Evolutionary conservation across 2,329 filamentous ascomycete genomes (phyloP), one percentile per base, ranked within the genome.

Genomic region (Cytospora mali): DNA sequence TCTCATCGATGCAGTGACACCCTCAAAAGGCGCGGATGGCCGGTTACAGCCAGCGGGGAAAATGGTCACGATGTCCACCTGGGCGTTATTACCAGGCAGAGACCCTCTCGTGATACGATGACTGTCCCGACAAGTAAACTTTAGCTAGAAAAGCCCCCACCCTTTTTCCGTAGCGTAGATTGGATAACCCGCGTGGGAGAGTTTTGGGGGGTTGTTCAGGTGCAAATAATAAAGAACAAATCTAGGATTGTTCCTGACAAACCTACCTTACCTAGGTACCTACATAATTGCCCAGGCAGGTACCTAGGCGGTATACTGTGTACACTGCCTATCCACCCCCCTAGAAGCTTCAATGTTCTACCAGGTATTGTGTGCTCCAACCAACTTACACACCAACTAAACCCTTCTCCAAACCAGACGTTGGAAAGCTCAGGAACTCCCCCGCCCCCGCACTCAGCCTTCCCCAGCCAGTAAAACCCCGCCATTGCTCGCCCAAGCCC

Each of bases 371-470:
- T n/a, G n/a, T n/a, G n/a, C n/a, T n/a, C n/a, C n/a, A n/a, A n/a
- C n/a, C n/a, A n/a, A n/a, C n/a, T n/a, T n/a, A n/a, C n/a, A n/a
- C n/a, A n/a, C n/a, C n/a, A n/a, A n/a, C n/a, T n/a, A n/a, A n/a
- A n/a, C n/a, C n/a, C n/a, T n/a, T n/a, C n/a, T n/a, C n/a, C n/a
- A n/a, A n/a, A n/a, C n/a, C n/a, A n/a, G n/a, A n/a, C n/a, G n/a
- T n/a, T n/a, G n/a, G n/a, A n/a, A n/a, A n/a, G n/a, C n/a, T n/a
- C n/a, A n/a, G n/a, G n/a, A n/a, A 65, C 70, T 61, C 66, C 66
- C 59, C 61, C 66, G 65, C 61, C 67, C 68, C 71, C 68, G 64
- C 64, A 65, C 68, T 66, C 63, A 61, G 69, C 64, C 61, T 60
- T 61, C 58, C 62, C 49, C 62, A 60, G 33, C 61, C 62, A 61